Base-by-base conservation (phyloP, 2,329 filamentous ascomycete species). In the Colletotrichum lindemuthianum region DNA sequence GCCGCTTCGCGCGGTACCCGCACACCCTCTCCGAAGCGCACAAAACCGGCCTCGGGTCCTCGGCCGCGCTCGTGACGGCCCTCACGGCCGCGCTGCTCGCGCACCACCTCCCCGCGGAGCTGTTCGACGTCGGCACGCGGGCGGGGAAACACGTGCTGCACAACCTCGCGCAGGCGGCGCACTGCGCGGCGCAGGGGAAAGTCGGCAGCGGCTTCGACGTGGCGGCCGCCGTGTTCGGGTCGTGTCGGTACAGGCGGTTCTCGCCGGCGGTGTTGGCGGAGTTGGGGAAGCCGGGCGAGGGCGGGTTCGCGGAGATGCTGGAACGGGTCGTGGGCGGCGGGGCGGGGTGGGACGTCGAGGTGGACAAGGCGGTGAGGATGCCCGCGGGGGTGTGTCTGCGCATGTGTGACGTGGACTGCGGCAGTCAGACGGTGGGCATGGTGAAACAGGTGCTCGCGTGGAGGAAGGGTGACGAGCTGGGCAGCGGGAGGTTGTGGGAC, bases 141-240 rank as follows among this genome's bases (percentile, higher is more conserved):
- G 69, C 78, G 0, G 87, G 88, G 54, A 84, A 84, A 69, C 81
- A 82, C 34, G 86, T 85, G 53, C 84, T 97, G 58, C 96, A 99
- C 81, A 98, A 98, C 78, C 88, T 99, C 54, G 91, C 95, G 0
- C 96, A 99, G 81, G 92, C 92, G 1, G 90, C 93, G 4, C 96
- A 99, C 80, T 97, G 95, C 74, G 93, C 95, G 1, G 96, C 96
- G 0, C 96, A 99, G 80, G 96, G 96, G 96, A 99, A 99, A 78
- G 90, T 99, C 15, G 96, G 96, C 53, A 96, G 92, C 1, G 96
- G 96, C 16, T 99, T 99, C 75, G 96, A 99, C 75, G 91, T 99
- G 56, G 96, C 95, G 0, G 90, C 92, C 33, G 96, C 96, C 15
- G 93, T 97, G 13, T 97, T 93, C 76, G 96, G 96, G 13, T 94